These are phyloP conservation scores for Aureobasidium sp. DNA, from an alignment of 2,329 filamentous ascomycete species.

Conservation along the genomic window DNA sequence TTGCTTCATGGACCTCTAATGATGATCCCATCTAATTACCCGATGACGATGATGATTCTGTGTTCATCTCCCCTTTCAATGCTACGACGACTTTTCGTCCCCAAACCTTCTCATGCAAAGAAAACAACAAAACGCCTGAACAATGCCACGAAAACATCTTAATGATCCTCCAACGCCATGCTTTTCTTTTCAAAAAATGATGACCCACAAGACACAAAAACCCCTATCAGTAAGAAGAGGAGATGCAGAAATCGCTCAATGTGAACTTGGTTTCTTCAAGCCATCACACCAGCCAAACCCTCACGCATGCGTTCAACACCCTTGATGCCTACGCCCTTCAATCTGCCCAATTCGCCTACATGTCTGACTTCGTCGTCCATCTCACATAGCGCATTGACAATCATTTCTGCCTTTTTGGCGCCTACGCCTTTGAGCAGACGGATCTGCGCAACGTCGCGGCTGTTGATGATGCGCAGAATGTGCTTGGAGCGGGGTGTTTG, in stretches of 20 bases:
- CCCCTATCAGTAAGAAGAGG: not conserved
- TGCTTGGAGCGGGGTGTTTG: conserved; percentile 52
- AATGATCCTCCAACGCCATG: not conserved
- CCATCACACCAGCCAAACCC: conserved; percentile 25
- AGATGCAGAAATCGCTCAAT: not conserved
- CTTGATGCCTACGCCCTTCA: conserved; percentile 42
- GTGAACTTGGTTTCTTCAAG: not conserved
- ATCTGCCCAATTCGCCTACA: conserved; percentile 19
- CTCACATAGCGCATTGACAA: conserved; percentile 41
- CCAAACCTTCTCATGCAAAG: no score
- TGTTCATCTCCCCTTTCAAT: not conserved
- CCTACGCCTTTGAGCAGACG: conserved; percentile 62
- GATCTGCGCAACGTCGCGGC: conserved; percentile 58
- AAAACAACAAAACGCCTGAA: not conserved
- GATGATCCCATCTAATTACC: not conserved
- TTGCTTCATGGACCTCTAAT: not conserved
- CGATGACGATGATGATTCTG: not conserved
- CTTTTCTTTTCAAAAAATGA: not conserved
- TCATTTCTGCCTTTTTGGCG: conserved; percentile 57
- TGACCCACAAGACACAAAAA: no score
- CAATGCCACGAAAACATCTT: not conserved
- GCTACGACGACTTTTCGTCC: no score
- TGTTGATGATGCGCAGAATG: conserved; percentile 65
- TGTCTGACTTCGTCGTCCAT: conserved; percentile 30
- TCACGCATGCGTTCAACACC: conserved; percentile 44